Evolutionary conservation across 116 monocot genomes (phyloP).

Genomic region (Dioscorea cayenensis): DNA sequence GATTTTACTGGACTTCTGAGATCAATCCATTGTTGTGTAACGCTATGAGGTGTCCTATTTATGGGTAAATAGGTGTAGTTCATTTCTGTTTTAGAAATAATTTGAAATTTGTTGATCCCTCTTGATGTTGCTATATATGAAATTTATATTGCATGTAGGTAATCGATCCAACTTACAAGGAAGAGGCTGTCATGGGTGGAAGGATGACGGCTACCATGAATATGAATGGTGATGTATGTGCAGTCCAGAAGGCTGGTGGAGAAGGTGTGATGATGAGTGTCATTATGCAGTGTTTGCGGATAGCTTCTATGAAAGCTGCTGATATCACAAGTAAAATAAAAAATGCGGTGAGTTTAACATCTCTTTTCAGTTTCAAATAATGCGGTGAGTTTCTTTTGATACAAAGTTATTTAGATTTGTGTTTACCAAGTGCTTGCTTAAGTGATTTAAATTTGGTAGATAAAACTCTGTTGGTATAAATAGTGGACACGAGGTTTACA

Average conservation of each 20-base stretch:
- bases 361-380: not conserved
- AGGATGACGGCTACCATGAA: slow-evolving; percentile 88
- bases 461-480: not conserved
- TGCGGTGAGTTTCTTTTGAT: no score
- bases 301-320: slow-evolving; percentile 69
- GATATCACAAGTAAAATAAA: slow-evolving; percentile 84
- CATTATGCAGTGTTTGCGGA: slow-evolving; percentile 69
- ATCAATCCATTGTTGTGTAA: not conserved
- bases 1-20: not conserved
- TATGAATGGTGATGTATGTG: slow-evolving; percentile 83
- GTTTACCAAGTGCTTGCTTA: not conserved
- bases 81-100: not conserved
- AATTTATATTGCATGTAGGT: slow-evolving; percentile 30
- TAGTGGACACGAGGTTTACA: not conserved
- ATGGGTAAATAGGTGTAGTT: not conserved
- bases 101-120: not conserved
- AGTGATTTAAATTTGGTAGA: not conserved
- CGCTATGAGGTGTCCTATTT: no score
- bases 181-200: slow-evolving; percentile 84
- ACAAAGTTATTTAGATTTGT: not conserved
- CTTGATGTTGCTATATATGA: not conserved
- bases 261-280: slow-evolving; percentile 57
- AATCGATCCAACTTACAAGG: slow-evolving; percentile 80
- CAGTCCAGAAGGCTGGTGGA: slow-evolving; percentile 90
- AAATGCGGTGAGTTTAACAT: slow-evolving; percentile 44